Evolutionary conservation across 2,329 filamentous ascomycete genomes (phyloP).

Genomic region (Clarireedia monteithiana): DNA sequence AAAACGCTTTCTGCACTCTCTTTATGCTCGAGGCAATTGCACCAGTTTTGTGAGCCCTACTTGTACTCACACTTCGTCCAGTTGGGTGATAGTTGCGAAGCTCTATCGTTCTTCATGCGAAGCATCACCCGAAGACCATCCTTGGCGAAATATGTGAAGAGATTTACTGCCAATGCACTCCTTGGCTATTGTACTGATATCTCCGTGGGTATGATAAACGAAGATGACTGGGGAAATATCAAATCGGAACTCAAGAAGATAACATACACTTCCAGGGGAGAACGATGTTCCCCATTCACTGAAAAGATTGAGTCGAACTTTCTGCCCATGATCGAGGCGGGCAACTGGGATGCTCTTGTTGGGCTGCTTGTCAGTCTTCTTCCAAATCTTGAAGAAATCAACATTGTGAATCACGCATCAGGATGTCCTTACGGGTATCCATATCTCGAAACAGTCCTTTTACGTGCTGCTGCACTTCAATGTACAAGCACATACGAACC

Average conservation of each 20-base stretch:
- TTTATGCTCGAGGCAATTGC: neutral
- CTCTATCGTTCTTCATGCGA: constrained; percentile 1
- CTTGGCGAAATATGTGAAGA: constrained; percentile 3
- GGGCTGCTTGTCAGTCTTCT: constrained; percentile 7
- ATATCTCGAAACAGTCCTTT: constrained; percentile 7
- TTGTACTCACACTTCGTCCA: constrained; percentile 5
- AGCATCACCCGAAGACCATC: neutral
- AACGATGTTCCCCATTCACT: neutral
- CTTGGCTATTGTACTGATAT: constrained; percentile 3
- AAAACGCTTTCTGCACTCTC: constrained; percentile 2
- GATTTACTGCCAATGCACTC: neutral
- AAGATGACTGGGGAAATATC: neutral
- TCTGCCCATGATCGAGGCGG: neutral
- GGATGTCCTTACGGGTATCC: constrained; percentile 7
- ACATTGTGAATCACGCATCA: constrained; percentile 7
- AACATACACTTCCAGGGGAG: neutral
- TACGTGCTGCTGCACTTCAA: neutral
- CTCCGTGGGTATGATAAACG: neutral
- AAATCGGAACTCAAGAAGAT: neutral
- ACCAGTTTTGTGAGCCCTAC: constrained; percentile 3
- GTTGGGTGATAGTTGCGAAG: constrained; percentile 1
- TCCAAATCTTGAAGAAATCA: constrained; percentile 3
- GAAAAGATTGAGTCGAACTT: neutral
- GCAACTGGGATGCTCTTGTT: constrained; percentile 7
- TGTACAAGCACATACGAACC: neutral